Evolutionary conservation across 106 monocot species (phyloP), one percentile per base, ranked within the genome.

Genomic region (Platanthera zijinensis): DNA sequence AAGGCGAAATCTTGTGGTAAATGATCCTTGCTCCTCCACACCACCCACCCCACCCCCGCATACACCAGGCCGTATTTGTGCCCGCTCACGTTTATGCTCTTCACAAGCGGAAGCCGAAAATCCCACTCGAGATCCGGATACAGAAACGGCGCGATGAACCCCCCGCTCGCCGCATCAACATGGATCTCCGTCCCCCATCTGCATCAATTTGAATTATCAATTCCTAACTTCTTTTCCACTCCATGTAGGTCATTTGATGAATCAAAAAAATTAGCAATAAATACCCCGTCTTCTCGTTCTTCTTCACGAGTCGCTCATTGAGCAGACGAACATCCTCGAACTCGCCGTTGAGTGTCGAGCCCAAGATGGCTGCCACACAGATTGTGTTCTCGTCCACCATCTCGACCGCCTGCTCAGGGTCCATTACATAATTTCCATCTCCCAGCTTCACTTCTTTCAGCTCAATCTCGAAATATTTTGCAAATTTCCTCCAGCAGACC

Each of bases 61-160:
- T 96, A 96, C 5, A 96, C 96, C 4, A 92, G 85, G 6, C 92
- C 95, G 30, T 96, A 96, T 74, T 96, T 96, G 89, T 96, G 95
- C n/a, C 95, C 95, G 52, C 95, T 96, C 0, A 96, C 95, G 47
- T 96, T 96, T 71, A 96, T 96, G 75, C 92, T 92, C 82, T 90
- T 96, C 78, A 96, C 95, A 73, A 92, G 51, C 6, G 95, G 90
- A 59, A 96, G 69, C 13, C 92, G 74, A 79, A 96, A 96, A 62
- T 96, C 95, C 95, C 95, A 96, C 59, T 92, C 95, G 7, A 96
- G 76, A 71, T 96, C 88, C 1, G 95, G 95, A 81, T 90, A 87
- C 46, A 96, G 48, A 74, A 96, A 96, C 4, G 95, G 95, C 11
- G 95, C 95, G 6, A 92, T 89, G 78, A 96, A 92, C 2, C 95